These are phyloP conservation scores for Ustilago lituana DNA, from an alignment of 1,284 basidiomycete genomes.

Conservation along the genomic window DNA sequence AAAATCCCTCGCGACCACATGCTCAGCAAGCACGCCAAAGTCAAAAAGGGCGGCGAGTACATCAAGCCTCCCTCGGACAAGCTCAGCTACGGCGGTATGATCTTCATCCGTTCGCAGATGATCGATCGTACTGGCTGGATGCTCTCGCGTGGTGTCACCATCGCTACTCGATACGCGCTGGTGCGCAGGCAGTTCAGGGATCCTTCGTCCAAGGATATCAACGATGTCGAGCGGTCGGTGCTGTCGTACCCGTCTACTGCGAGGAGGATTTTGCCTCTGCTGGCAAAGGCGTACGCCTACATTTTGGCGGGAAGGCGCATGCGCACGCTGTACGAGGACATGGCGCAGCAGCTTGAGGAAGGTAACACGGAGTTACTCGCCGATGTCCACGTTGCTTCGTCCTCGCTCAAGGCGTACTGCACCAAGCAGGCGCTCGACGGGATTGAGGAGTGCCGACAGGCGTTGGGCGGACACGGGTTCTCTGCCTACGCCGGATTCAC, in stretches of 20 bases:
- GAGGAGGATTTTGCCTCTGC: conserved; percentile 66
- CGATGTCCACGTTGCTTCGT: conserved; percentile 67
- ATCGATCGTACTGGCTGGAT: conserved; percentile 73
- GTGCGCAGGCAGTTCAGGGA: conserved; percentile 74
- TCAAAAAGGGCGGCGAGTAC: conserved; percentile 77
- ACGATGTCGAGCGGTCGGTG: conserved; percentile 67
- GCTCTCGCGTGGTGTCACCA: conserved; percentile 75
- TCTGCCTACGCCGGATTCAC: conserved; percentile 62
- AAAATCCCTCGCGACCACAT: conserved; percentile 79
- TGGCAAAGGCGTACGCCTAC: conserved; percentile 68
- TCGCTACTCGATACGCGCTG: conserved; percentile 78
- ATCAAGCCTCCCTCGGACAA: conserved; percentile 78
- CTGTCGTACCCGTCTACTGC: conserved; percentile 68
- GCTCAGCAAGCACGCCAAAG: conserved; percentile 78
- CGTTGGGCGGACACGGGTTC: conserved; percentile 68
- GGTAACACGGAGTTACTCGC: conserved; percentile 67
- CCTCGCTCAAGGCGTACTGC: conserved; percentile 66
- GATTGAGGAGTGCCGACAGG: conserved; percentile 68
- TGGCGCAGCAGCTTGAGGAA: conserved; percentile 61
- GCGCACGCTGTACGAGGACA: conserved; percentile 66
- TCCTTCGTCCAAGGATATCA: conserved; percentile 65
- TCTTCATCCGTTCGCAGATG: conserved; percentile 71
- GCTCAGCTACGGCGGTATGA: conserved; percentile 77
- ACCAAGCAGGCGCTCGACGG: conserved; percentile 67
- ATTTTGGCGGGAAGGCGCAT: conserved; percentile 65